Evolutionary conservation across 2,329 filamentous ascomycete genomes (phyloP).

Genomic region (Stachybotrys chartarum): DNA sequence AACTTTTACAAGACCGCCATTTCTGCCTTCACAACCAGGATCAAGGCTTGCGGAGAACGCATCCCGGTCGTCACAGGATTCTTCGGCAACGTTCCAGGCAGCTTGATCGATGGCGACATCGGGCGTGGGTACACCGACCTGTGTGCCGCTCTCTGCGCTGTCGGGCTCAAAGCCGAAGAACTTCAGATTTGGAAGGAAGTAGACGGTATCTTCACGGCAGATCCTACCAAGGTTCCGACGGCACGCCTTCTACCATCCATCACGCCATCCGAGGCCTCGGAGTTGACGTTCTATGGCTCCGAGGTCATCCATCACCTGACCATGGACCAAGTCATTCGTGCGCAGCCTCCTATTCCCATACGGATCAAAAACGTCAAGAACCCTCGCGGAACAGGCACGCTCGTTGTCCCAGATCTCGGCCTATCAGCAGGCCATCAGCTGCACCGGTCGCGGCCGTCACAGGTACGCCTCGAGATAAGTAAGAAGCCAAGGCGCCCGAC

Average conservation of each 20-base stretch:
- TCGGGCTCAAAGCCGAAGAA: conserved; percentile 79
- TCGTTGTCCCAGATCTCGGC: conserved; percentile 70
- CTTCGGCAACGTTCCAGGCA: conserved; percentile 88
- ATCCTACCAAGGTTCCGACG: conserved; percentile 87
- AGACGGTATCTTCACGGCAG: conserved; percentile 81
- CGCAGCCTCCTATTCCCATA: conserved; percentile 70
- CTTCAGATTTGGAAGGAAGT: conserved; percentile 99
- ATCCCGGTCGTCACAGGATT: conserved; percentile 85
- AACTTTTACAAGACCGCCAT: conserved; percentile 64
- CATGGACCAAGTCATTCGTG: conserved; percentile 92
- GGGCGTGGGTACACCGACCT: conserved; percentile 95
- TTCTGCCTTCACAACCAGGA: conserved; percentile 52
- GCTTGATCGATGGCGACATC: conserved; percentile 79
- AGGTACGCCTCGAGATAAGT: conserved; percentile 20
- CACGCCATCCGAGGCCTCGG: conserved; percentile 89
- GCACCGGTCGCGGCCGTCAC: conserved; percentile 40
- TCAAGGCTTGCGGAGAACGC: conserved; percentile 56
- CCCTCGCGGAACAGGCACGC: conserved; percentile 68
- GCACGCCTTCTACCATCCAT: conserved; percentile 84
- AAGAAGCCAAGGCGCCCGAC: conserved; percentile 69
- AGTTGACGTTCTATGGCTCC: conserved; percentile 88
- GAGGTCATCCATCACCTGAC: conserved; percentile 98
- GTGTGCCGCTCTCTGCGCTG: conserved; percentile 84
- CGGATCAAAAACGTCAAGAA: conserved; percentile 93
- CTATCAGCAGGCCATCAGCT: conserved; percentile 50